A percentile compares a stretch with the other conserved stretches of the same genome.
phyloP scores from a whole-genome alignment of 2,329 filamentous ascomycete genomes.

The Metarhizium anisopliae region DNA sequence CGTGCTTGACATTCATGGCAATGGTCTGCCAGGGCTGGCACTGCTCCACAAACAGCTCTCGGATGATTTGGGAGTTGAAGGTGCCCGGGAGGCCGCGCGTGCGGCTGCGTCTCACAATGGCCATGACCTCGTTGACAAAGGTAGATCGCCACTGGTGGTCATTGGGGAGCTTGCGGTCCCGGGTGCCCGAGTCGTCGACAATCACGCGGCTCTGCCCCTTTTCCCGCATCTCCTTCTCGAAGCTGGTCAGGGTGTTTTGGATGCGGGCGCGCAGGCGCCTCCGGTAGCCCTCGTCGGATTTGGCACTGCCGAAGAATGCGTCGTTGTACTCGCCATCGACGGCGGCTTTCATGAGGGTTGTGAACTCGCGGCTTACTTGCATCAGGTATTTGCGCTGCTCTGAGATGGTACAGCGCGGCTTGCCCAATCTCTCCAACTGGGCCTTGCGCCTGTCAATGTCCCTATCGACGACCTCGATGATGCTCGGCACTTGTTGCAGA shows the following conservation, averaged over 20 bases:
- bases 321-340: slow-evolving; percentile 43
- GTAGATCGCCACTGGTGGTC: not conserved
- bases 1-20: slow-evolving; percentile 16
- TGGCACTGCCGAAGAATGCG: slow-evolving; percentile 35
- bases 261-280: slow-evolving; percentile 45
- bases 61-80: slow-evolving; percentile 50
- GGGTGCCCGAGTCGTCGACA: slow-evolving; percentile 6
- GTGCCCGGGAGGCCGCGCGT: slow-evolving; percentile 48
- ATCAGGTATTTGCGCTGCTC: slow-evolving; percentile 42
- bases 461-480: slow-evolving; percentile 33
- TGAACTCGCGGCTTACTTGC: slow-evolving; percentile 34
- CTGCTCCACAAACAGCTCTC: slow-evolving; percentile 51
- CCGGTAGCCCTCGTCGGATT: slow-evolving; percentile 21
- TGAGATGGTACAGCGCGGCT: slow-evolving; percentile 28
- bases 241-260: slow-evolving; percentile 32
- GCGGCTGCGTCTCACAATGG: slow-evolving; percentile 13
- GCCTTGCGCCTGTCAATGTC: slow-evolving; percentile 24
- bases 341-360: slow-evolving; percentile 33
- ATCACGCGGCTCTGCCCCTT: slow-evolving; percentile 20
- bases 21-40: slow-evolving; percentile 43
- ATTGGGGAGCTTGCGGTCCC: not conserved
- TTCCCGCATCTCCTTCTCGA: slow-evolving; percentile 40
- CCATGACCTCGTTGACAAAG: slow-evolving; percentile 14
- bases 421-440: slow-evolving; percentile 38
- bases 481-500: slow-evolving; percentile 31